A percentile compares a stretch with the other conserved stretches of the same genome.
Conservation (phyloP, 148 eudicot species). For the Pharnaceum exiguum region DNA sequence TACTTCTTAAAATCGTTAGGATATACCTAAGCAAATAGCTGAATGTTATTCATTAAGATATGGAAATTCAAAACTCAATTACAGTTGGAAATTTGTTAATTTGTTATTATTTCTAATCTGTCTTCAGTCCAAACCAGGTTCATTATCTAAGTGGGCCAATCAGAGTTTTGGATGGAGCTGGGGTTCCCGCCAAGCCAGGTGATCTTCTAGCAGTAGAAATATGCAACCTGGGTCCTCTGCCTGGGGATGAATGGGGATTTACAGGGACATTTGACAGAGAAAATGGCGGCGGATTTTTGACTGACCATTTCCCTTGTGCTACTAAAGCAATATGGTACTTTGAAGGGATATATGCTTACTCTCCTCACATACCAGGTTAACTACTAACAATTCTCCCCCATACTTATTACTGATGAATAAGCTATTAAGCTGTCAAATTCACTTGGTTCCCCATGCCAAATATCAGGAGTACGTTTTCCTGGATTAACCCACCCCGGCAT, state of each 20-base stretch:
- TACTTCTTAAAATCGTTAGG: not conserved
- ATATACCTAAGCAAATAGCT: not conserved
- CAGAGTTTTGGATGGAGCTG: conserved; percentile 53
- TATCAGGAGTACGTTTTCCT: conserved; percentile 82
- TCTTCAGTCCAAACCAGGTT: conserved; percentile 37
- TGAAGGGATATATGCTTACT: conserved; percentile 90
- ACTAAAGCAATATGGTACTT: conserved; percentile 96
- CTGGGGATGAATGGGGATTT: conserved; percentile 93
- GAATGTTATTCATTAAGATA: not conserved
- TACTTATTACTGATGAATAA: not conserved
- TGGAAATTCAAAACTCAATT: not conserved
- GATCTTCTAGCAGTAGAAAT: conserved; percentile 86
- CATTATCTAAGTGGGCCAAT: conserved; percentile 93
- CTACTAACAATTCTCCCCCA: not conserved
- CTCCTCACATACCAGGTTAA: conserved; percentile 92
- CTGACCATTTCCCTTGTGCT: conserved; percentile 91
- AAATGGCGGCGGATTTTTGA: conserved; percentile 88
- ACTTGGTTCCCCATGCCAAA: not conserved
- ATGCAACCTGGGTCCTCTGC: conserved; percentile 92
- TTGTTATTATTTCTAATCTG: not conserved
- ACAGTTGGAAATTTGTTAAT: too few species aligned
- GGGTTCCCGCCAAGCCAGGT: conserved; percentile 69
- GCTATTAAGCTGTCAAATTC: not conserved
- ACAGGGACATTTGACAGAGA: conserved; percentile 95
- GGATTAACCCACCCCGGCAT: conserved; percentile 94